Base-by-base conservation (phyloP, 768 basidiomycete species). In the Pseudohyphozyma bogoriensis region DNA sequence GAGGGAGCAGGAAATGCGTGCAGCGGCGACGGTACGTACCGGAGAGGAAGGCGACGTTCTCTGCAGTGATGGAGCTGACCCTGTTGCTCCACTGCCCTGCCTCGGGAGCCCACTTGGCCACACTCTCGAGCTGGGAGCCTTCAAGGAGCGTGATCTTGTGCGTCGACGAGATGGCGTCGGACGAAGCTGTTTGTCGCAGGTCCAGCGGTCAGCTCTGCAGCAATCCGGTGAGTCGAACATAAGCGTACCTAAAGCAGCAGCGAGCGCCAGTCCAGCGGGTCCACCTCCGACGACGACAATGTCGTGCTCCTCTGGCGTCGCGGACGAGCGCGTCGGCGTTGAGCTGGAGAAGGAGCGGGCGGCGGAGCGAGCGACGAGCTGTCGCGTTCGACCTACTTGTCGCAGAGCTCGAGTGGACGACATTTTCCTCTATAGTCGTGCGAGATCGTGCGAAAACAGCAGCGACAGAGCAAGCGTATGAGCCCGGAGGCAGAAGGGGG, bases 211-310 rank as follows among this genome's bases (percentile, higher is more conserved):
- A 28, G 11, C 26, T 26, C 18, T 1, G 15, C 7, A 45, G 35
- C 11, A 15, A 32, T 0, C 6, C 16, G 4, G 39, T 15, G 13
- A n/a, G n/a, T n/a, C n/a, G n/a, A n/a, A n/a, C n/a, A n/a, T n/a
- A n/a, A n/a, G 31, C 49, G 33, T 71, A 93, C 92, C 81, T 10
- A 99, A 78, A 36, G 89, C 88, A 70, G 82, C 83, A 4, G 90
- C 91, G 37, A 99, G 76, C 16, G 91, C 86, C 42, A 99, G 79
- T 5, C 95, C 95, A 6, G 82, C 88, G 29, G 89, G 91, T 2
- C 92, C 93, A 31, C 89, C 95, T 22, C 95, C 93, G 29, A 97
- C 88, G 68, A 97, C 87, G 26, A 93, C 87, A 36, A 97, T 79
- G 72, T 97, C 95, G 65, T 80, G 84, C 39, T 72, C 69, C 54